Base-by-base conservation (phyloP, 2,329 filamentous ascomycete species). In the Diplodia scrobiculata region DNA sequence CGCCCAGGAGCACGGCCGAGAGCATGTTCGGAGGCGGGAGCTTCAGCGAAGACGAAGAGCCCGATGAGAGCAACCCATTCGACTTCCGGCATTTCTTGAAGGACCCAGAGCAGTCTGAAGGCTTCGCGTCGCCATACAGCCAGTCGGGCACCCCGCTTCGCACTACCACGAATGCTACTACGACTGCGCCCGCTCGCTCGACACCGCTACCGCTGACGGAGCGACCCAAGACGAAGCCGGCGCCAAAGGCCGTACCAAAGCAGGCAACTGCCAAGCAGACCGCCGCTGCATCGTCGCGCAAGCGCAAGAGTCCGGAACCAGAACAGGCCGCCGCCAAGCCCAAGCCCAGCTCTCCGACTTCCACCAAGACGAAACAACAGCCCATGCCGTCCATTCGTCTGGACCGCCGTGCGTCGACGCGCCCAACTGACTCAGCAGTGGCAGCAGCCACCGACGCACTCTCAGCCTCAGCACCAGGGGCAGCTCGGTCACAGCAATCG, bases 51-150 rank as follows among this genome's bases (percentile, higher is more conserved):
- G 75, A 77, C 11, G 74, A 76, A 13, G 74, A 73, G 27, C 74
- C 79, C 0, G 81, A 83, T 41, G 71, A 76, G 3, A 69, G 73
- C 68, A 83, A 83, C 67, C 81, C 81, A 0, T 83, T 79, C 70
- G 81, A 83, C 70, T 83, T 79, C 69, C 72, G 81, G n/a, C 80
- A 82, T 66, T 82, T 81, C 70, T 69, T 83, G 41, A 74, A 73
- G 34, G 66, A 66, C 67, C 59, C 69, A 63, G 78, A 75, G 69
- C 71, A 72, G 17, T 72, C 70, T 69, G 73, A 76, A 32, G 74
- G 75, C 11, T 73, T 72, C 50, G 70, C 68, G 7, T 69, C 68
- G 25, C 70, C 71, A 0, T 71, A 69, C 11, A 65, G 63, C 63
- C 63, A 65, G 27, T 52, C 63, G 6, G 63, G 52, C 11, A 65